Evolutionary conservation across 2,329 filamentous ascomycete genomes (phyloP).

Genomic region (Alternaria sp.): DNA sequence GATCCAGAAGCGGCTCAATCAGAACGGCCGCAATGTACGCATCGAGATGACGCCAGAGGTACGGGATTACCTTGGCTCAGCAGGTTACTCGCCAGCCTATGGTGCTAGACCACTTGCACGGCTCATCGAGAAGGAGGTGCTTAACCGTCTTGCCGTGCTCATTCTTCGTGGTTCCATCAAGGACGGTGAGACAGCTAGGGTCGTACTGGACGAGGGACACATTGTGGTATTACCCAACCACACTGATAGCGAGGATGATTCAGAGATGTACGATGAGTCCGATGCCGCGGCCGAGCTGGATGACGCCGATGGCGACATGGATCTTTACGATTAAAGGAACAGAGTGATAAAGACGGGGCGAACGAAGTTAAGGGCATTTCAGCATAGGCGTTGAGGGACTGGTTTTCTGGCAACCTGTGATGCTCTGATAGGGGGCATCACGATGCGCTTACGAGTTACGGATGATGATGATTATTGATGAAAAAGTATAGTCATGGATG

Average conservation of each 20-base stretch:
- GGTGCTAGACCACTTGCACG: conserved; percentile 87
- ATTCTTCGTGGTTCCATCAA: conserved; percentile 84
- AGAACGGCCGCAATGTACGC: conserved; percentile 84
- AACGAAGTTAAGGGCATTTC: conserved; percentile 3
- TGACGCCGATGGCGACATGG: conserved; percentile 63
- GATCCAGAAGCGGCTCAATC: conserved; percentile 87
- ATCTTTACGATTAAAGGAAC: conserved; percentile 69
- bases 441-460: conserved; percentile 18
- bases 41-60: conserved; percentile 86
- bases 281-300: conserved; percentile 76
- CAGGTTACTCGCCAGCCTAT: conserved; percentile 94
- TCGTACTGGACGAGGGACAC: conserved; percentile 80
- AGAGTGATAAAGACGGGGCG: neutral
- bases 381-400: conserved; percentile 26
- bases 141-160: conserved; percentile 90
- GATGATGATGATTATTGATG: conserved; percentile 8
- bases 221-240: conserved; percentile 88
- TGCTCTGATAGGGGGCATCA: conserved; percentile 9
- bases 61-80: conserved; percentile 89
- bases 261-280: conserved; percentile 77
- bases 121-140: conserved; percentile 95
- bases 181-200: conserved; percentile 83
- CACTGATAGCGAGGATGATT: conserved; percentile 71
- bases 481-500: conserved; percentile 9
- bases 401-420: neutral